Base-by-base conservation (phyloP, 2,329 filamentous ascomycete genomes). In the Pseudogymnoascus sp. region DNA sequence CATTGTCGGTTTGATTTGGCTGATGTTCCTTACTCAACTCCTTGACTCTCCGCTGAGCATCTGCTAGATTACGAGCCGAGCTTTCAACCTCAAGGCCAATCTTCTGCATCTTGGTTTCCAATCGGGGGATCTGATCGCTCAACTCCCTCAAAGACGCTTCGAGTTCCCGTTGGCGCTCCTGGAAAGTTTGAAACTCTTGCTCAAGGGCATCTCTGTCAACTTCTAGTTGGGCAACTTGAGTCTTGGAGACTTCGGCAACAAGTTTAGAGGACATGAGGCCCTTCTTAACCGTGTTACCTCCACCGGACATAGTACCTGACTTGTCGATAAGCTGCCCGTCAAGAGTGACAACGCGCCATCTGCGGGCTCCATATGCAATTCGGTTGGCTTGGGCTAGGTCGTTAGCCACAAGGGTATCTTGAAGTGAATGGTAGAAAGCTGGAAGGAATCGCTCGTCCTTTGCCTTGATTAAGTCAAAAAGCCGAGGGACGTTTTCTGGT, bases 281-380 rank as follows among this genome's bases (percentile, higher is more conserved):
- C 71, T 87, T 91, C 68, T 93, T 92, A 62, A 94, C 90, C 13
- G 90, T 89, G 50, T 85, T 93, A 62, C 94, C 94, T 80, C 94
- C 94, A 79, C 94, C 94, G 63, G 90, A 96, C 94, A 99, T 97
- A 36, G 94, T 97, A 80, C 94, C 94, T 0, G 93, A 97, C 73
- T 95, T 95, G 77, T 99, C 94, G 67, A 99, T 97, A 60, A 99
- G 82, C 74, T 97, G 92, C 58, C 94, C 94, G 64, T 92, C 91
- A 1, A 99, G 83, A 0, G 94, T 99, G 40, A 99, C 94, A 2
- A 99, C 94, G 66, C 94, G 87, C 94, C 94, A 99, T 73, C 94
- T 81, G 77, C 86, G 90, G 50, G 90, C 90, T 41, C 94, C 93
- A 70, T 97, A 99, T 6, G 94, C 94, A 66, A 99, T 97, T 54